Percentiles rank a stretch among this genome's conserved stretches.
phyloP scores from a whole-genome alignment of 225 moss, liverwort and hornwort genomes.

The Marchantia paleacea region DNA sequence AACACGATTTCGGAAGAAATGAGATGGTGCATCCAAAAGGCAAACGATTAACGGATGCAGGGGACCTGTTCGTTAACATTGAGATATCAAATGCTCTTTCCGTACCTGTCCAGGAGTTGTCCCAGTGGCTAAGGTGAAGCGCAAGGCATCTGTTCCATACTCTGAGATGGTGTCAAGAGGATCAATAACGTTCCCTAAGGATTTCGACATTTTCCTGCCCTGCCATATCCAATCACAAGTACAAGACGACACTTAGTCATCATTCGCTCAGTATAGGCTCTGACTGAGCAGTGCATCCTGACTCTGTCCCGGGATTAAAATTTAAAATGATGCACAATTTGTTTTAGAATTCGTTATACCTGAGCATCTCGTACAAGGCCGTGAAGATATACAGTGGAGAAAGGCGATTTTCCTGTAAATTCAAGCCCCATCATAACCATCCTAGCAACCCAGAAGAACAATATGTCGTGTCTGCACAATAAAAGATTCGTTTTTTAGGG shows the following conservation, averaged over 20 bases:
- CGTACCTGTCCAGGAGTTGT: constrained; percentile 87
- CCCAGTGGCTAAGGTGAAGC: constrained; percentile 86
- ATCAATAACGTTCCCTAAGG: constrained; percentile 79
- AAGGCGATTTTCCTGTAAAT: constrained; percentile 81
- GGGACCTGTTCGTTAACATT: neutral
- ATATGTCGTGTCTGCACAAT: constrained; percentile 75
- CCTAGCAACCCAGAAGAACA: constrained; percentile 94
- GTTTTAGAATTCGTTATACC: constrained; percentile 29
- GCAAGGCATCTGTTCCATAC: constrained; percentile 80
- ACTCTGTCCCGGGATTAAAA: neutral
- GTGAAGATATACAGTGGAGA: constrained; percentile 82
- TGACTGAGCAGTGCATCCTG: neutral
- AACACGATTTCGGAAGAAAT: neutral
- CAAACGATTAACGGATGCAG: neutral
- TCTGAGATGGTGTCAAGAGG: constrained; percentile 64
- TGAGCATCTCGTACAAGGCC: constrained; percentile 85
- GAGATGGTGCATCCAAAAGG: neutral
- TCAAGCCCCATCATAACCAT: constrained; percentile 97
- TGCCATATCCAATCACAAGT: constrained; percentile 21
- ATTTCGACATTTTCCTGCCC: constrained; percentile 95
- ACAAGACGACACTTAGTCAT: neutral
- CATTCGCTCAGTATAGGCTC: neutral
- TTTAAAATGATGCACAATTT: neutral
- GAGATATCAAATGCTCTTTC: neutral
- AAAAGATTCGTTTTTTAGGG: neutral